Conservation (phyloP, 2,329 filamentous ascomycete species). For the Calonectria pauciramosa region DNA sequence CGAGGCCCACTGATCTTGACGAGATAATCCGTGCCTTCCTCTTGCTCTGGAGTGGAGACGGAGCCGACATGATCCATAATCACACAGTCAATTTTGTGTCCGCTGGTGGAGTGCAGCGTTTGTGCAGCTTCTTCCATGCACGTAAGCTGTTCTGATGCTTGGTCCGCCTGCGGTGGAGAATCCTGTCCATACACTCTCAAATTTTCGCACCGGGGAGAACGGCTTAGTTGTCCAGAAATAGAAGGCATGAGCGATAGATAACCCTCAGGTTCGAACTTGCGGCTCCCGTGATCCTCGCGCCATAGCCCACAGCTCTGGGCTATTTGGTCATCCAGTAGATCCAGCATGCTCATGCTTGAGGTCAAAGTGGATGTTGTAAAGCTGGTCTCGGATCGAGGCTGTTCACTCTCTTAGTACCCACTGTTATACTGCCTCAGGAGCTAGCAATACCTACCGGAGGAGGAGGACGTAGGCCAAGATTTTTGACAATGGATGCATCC, state of each 20-base stretch:
- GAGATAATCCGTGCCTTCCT: conserved; percentile 10
- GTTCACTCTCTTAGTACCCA: background rate
- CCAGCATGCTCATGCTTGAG: conserved; percentile 40
- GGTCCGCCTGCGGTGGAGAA: background rate
- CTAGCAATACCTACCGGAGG: conserved; percentile 49
- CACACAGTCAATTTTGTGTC: conserved; percentile 17
- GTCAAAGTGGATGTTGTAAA: conserved; percentile 24
- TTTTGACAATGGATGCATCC: conserved; percentile 54
- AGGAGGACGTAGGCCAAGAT: conserved; percentile 56
- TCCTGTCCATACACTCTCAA: conserved; percentile 26
- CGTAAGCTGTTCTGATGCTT: background rate
- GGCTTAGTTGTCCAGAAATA: conserved; percentile 36
- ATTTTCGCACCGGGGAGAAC: conserved; percentile 43
- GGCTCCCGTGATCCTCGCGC: conserved; percentile 8
- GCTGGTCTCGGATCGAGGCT: conserved; percentile 24
- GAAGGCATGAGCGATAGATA: background rate
- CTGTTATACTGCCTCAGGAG: background rate
- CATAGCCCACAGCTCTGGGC: conserved; percentile 32
- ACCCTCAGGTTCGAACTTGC: conserved; percentile 23
- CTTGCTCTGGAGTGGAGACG: conserved; percentile 8
- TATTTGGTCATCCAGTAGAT: conserved; percentile 47
- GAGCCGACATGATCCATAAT: conserved; percentile 16
- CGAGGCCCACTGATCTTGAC: conserved; percentile 15
- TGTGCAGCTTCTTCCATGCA: background rate
- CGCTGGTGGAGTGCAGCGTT: background rate